phyloP scores from a whole-genome alignment of 805 yeast genomes.

The Candida piceae region DNA sequence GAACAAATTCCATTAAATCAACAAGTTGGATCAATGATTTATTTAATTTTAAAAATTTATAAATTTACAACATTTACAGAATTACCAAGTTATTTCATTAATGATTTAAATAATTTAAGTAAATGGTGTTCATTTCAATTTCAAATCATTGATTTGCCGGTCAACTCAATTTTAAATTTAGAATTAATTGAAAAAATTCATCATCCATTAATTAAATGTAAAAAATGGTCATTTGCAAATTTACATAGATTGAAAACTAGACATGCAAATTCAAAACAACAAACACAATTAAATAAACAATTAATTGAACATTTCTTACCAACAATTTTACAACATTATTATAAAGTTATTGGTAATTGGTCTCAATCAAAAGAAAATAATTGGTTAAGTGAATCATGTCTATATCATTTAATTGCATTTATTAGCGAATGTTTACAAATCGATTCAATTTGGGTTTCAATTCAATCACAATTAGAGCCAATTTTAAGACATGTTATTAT shows the following conservation, averaged over 20 bases:
- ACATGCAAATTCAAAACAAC: slow-evolving; percentile 36
- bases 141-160: slow-evolving; percentile 46
- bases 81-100: slow-evolving; percentile 58
- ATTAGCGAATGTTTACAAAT: slow-evolving; percentile 51
- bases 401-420: slow-evolving; percentile 61
- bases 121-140: slow-evolving; percentile 74
- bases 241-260: slow-evolving; percentile 61
- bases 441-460: slow-evolving; percentile 55
- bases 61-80: slow-evolving; percentile 73
- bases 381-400: slow-evolving; percentile 61
- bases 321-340: slow-evolving; percentile 54
- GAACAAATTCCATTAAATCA: slow-evolving; percentile 20
- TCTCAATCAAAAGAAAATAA: slow-evolving; percentile 37
- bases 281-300: slow-evolving; percentile 21
- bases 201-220: slow-evolving; percentile 58
- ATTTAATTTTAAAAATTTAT: slow-evolving; percentile 66
- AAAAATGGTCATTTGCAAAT: slow-evolving; percentile 84
- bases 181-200: slow-evolving; percentile 41
- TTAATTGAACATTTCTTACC: slow-evolving; percentile 63
- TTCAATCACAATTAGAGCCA: slow-evolving; percentile 61
- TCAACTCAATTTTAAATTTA: slow-evolving; percentile 36
- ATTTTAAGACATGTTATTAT: slow-evolving; percentile 67
- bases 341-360: slow-evolving; percentile 67
- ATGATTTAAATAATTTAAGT: slow-evolving; percentile 39
- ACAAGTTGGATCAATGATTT: slow-evolving; percentile 59